Evolutionary conservation across 768 basidiomycete species (phyloP), one percentile per base, ranked within the genome.

Genomic region (Tephrocybe sp.): DNA sequence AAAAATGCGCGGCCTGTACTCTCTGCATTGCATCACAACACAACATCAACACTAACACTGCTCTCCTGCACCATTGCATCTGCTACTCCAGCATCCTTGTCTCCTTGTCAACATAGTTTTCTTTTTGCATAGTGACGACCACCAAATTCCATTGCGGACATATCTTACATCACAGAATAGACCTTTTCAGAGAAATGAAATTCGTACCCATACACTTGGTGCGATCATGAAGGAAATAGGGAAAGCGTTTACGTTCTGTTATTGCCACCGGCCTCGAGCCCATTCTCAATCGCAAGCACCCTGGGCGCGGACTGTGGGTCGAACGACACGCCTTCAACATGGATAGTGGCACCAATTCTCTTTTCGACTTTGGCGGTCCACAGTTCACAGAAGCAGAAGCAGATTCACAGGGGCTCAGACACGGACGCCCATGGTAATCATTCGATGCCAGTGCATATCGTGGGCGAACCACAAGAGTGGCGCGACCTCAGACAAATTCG

Each of bases 41-140:
- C 28, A 36, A 36, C 48, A 40, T 24, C 48, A 20, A 18, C 49
- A 37, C 28, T 41, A 50, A 33, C 46, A 48, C 44, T 42, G 37
- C 38, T 58, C 45, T 53, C 52, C 36, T 55, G 58, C 49, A 45
- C 55, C n/a, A 54, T 38, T 50, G 55, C 55, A 60, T 58, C 47
- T 58, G 52, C 37, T 52, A 55, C 38, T 53, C 49, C 45, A 38
- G 51, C 52, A 54, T 36, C 43, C 32, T 33, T 45, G n/a, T n/a
- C 56, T 42, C 37, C 53, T 50, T 55, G 54, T 47, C 49, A 57
- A 47, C 48, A 51, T 55, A 56, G 53, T 58, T 36, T 38, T 37
- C 18, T 60, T 64, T 52, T 66, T 66, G 68, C 68, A 69, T 68
- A 65, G 55, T 61, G 58, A 63, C 57, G 55, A 45, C 43, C 21